Percentiles rank a stretch among this genome's conserved stretches.
These are phyloP conservation scores for Talaromyces sp. DNA, from an alignment of 2,329 filamentous ascomycete species.

Conservation along the genomic window DNA sequence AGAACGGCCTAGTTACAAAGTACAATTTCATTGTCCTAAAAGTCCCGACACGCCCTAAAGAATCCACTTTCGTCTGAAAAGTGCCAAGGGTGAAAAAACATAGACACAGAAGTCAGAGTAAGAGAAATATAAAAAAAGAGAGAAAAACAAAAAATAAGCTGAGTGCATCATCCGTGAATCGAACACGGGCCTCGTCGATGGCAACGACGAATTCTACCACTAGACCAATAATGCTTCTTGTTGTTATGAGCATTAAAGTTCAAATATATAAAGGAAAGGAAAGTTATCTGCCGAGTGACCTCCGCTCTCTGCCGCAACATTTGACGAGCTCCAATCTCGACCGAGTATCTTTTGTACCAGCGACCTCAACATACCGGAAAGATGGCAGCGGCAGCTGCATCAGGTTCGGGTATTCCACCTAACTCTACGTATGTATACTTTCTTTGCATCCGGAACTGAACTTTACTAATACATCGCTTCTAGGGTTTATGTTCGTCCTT, in stretches of 20 bases:
- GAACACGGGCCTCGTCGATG: conserved; percentile 43
- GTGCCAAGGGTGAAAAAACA: too few relatives aligned
- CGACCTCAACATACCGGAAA: neutral
- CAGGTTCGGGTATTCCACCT: conserved; percentile 25
- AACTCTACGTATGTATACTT: conserved; percentile 33
- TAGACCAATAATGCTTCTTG: conserved; percentile 37
- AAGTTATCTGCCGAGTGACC: neutral
- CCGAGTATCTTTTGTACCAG: neutral
- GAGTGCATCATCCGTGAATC: conserved; percentile 41
- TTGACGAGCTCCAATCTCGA: neutral
- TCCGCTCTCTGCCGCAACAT: neutral
- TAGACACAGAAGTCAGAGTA: neutral
- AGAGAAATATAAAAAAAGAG: conserved; percentile 6
- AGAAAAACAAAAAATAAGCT: conserved; percentile 5
- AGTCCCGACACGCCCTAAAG: too few relatives aligned
- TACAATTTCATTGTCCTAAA: too few relatives aligned
- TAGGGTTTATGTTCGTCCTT: conserved; percentile 36
- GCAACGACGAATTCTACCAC: conserved; percentile 42
- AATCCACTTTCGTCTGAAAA: too few relatives aligned
- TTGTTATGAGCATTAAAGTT: neutral
- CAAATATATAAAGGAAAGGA: neutral
- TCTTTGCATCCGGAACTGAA: neutral
- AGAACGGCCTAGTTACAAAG: too few relatives aligned
- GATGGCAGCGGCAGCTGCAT: conserved; percentile 31
- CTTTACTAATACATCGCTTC: neutral